Evolutionary conservation across 371 early-diverging fungal species (phyloP).

Genomic region (Mucor saturninus): DNA sequence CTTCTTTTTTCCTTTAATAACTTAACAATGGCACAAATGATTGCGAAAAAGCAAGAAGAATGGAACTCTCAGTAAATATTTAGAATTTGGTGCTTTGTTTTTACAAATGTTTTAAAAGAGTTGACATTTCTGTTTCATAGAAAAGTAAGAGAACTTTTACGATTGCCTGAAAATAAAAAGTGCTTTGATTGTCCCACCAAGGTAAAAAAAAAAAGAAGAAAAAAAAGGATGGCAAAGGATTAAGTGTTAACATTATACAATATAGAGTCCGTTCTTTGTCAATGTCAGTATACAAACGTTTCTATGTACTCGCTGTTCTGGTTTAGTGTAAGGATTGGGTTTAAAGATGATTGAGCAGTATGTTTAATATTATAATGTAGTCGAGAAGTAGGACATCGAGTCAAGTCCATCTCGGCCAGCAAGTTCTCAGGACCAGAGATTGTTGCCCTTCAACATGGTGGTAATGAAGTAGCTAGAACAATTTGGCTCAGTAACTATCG

Average conservation of each 20-base stretch:
- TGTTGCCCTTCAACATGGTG: constrained; percentile 60
- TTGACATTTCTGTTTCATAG: constrained; percentile 14
- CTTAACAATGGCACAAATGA: constrained; percentile 11
- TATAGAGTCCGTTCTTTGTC: constrained; percentile 67
- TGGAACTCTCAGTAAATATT: constrained; percentile 19
- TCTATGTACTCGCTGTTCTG: constrained; percentile 70
- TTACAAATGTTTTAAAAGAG: neutral
- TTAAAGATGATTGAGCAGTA: too few relatives aligned
- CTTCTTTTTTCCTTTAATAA: neutral
- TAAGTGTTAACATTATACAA: neutral
- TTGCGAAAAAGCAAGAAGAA: constrained; percentile 26
- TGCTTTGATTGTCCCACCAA: constrained; percentile 71
- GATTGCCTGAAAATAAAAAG: constrained; percentile 63
- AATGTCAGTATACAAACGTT: constrained; percentile 66
- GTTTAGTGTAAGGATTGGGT: constrained; percentile 56
- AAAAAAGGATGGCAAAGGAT: constrained; percentile 2
- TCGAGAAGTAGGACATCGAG: constrained; percentile 72
- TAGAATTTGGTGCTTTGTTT: neutral
- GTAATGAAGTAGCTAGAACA: constrained; percentile 54
- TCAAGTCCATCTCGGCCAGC: constrained; percentile 73
- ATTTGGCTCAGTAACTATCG: constrained; percentile 43
- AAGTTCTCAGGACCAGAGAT: constrained; percentile 66
- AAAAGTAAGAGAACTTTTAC: constrained; percentile 40
- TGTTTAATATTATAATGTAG: constrained; percentile 27
- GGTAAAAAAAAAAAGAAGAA: constrained; percentile 30